Conservation (phyloP, 768 basidiomycete species). For the Dioszegia crocea region DNA sequence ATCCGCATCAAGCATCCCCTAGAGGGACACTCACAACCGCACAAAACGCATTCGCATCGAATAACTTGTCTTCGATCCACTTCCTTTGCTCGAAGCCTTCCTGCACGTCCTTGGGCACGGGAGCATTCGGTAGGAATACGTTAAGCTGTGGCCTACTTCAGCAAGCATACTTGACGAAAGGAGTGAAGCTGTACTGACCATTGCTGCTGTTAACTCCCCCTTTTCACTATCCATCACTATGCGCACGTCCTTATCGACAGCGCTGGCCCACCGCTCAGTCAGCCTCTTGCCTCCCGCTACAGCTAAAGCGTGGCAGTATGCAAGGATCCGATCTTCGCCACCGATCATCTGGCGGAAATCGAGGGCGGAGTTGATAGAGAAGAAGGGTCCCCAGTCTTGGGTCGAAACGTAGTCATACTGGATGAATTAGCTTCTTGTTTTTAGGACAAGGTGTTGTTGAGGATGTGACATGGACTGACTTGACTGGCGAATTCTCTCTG, state of each 20-base stretch:
- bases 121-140: constrained; percentile 30
- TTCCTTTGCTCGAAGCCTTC: constrained; percentile 21
- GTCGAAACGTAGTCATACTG: constrained; percentile 46
- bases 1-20: too few relatives aligned
- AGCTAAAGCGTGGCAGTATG: constrained; percentile 68
- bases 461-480: constrained; percentile 15
- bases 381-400: constrained; percentile 37
- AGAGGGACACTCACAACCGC: constrained; percentile 21
- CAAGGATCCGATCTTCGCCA: constrained; percentile 67
- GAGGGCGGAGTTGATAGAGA: constrained; percentile 55
- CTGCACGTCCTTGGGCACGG: constrained; percentile 12
- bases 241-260: too few relatives aligned
- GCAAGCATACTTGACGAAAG: neutral
- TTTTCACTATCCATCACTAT: constrained; percentile 59
- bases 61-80: constrained; percentile 32
- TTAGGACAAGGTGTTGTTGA: neutral
- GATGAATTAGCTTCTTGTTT: neutral
- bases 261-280: constrained; percentile 59
- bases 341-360: constrained; percentile 70
- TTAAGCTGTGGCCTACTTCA: constrained; percentile 24
- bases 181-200: too few relatives aligned
- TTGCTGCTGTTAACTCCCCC: constrained; percentile 61
- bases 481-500: constrained; percentile 30
- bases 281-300: constrained; percentile 62
- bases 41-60: constrained; percentile 31